Conservation (phyloP, 2,329 filamentous ascomycete species). For the Arthroderma sp. region DNA sequence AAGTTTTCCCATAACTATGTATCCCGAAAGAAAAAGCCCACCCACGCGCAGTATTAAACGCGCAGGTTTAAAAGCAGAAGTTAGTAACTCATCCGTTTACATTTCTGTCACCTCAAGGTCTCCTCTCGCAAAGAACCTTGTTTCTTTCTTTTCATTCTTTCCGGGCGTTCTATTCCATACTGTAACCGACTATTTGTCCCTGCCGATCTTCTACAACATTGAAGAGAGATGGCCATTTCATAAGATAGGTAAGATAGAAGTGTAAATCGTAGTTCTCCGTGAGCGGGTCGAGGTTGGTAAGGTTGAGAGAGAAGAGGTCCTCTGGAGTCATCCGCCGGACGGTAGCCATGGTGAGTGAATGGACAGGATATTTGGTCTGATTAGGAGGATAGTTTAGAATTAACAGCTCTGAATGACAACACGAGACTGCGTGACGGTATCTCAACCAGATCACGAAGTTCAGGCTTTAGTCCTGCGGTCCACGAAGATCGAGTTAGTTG, state of each 20-base stretch:
- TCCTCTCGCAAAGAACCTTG: not conserved
- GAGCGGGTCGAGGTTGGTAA: constrained; percentile 87
- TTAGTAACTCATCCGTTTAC: not conserved
- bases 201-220: constrained; percentile 75
- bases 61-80: too few relatives aligned
- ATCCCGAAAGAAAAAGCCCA: not conserved
- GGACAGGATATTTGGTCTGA: not conserved
- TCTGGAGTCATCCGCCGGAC: constrained; percentile 73
- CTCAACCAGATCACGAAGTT: too few relatives aligned
- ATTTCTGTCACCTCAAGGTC: not conserved
- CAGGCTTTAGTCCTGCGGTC: too few relatives aligned
- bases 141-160: not conserved
- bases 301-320: constrained; percentile 80
- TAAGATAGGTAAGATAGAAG: constrained; percentile 93
- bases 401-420: too few relatives aligned
- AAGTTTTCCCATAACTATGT: constrained; percentile 84
- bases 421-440: too few relatives aligned
- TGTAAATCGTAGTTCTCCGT: constrained; percentile 96
- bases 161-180: constrained; percentile 38
- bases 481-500: too few relatives aligned
- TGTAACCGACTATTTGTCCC: constrained; percentile 89
- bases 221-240: constrained; percentile 90
- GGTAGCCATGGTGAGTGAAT: constrained; percentile 50
- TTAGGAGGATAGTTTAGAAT: too few relatives aligned
- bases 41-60: not conserved